Base-by-base conservation (phyloP, 257 asterid species). In the Nemophila menziesii region DNA sequence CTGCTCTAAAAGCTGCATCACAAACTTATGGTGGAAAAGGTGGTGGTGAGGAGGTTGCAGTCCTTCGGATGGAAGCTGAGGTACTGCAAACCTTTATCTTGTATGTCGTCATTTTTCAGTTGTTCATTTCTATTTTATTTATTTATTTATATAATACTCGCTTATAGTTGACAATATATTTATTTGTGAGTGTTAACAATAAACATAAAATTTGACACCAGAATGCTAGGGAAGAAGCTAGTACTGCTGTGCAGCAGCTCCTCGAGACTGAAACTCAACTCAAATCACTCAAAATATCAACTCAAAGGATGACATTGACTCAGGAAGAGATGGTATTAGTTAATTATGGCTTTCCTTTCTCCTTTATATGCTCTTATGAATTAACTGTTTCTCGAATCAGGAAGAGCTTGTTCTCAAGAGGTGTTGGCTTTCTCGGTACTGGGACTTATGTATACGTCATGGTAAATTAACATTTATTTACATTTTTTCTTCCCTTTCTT, bases 331-430 rank as follows among this genome's bases (percentile, higher is more conserved):
- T 77, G 96, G 98, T 89, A 78, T 58, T 55, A 40, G 55, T 55
- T 15, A 43, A 33, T 48, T 50, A 27, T 34, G 21, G 3, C 38
- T 43, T 37, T 62, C 49, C 20, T 19, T 42, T 43, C 58, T 56
- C 43, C 46, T 56, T 53, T 61, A 34, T 56, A 41, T 46, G 54
- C 67, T n/a, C n/a, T 66, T 67, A 60, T 38, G 60, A 68, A 55
- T 73, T 73, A 56, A 60, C 65, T 62, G 71, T 64, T 57, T 66
- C 44, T 51, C 51, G 52, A 64, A 65, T 60, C 60, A 84, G 96
- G 98, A 89, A 66, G 98, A 80, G 73, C 82, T 89, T 48, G 75
- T 74, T 61, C 82, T 89, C 55, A 89, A 84, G 80, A 74, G 94
- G 75, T 80, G 82, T 55, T 84, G 96, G 98, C 93, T 89, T 54